Evolutionary conservation across 1,284 basidiomycete species (phyloP).

Genomic region (Xerocomus cyaneibrunnescens): DNA sequence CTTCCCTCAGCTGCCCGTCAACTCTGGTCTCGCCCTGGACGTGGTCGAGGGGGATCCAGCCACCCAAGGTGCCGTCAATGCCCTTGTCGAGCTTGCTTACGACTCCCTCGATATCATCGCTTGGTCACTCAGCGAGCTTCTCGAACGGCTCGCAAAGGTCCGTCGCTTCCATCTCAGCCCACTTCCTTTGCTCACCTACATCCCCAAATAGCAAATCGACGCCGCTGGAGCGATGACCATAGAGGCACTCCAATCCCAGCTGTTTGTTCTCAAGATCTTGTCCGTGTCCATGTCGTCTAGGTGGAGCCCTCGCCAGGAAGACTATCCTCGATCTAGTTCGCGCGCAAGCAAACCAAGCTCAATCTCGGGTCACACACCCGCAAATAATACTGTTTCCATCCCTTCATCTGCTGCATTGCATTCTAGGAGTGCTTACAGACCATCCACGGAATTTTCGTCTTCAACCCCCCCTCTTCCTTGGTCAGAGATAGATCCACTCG

Average conservation of each 20-base stretch:
- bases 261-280: slow-evolving; percentile 86
- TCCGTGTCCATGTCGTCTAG: slow-evolving; percentile 77
- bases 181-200: slow-evolving; percentile 11
- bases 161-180: slow-evolving; percentile 24
- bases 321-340: slow-evolving; percentile 41
- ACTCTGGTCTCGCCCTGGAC: slow-evolving; percentile 74
- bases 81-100: slow-evolving; percentile 74
- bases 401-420: slow-evolving; percentile 26
- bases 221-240: slow-evolving; percentile 53
- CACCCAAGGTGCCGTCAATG: slow-evolving; percentile 71
- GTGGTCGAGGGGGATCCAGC: slow-evolving; percentile 74
- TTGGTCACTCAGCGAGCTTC: slow-evolving; percentile 70
- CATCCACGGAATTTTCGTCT: slow-evolving; percentile 41
- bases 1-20: slow-evolving; percentile 69
- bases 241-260: slow-evolving; percentile 84
- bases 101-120: slow-evolving; percentile 79
- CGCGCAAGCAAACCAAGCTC: slow-evolving; percentile 40
- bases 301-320: slow-evolving; percentile 52
- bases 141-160: slow-evolving; percentile 80
- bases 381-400: slow-evolving; percentile 15
- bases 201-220: slow-evolving; percentile 49
- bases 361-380: slow-evolving; percentile 18
- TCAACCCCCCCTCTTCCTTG: slow-evolving; percentile 43
- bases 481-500: slow-evolving; percentile 75
- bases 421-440: slow-evolving; percentile 35